Conservation (phyloP, 768 basidiomycete species). For the Kwoniella dendrophila region DNA sequence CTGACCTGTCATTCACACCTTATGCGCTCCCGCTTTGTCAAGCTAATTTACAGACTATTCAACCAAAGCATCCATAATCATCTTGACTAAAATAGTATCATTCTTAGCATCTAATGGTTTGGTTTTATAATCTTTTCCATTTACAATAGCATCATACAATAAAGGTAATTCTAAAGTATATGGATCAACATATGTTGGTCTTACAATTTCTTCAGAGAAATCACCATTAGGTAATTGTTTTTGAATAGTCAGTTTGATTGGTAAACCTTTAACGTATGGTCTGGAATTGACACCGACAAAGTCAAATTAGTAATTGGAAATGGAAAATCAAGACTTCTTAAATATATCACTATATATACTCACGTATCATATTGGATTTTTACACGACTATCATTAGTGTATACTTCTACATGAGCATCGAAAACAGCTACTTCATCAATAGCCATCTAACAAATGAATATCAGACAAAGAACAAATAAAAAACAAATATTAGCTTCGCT, state of each 20-base stretch:
- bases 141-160: slow-evolving; percentile 35
- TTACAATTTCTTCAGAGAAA: slow-evolving; percentile 38
- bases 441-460: slow-evolving; percentile 26
- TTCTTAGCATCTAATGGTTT: slow-evolving; percentile 43
- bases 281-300: slow-evolving; percentile 4
- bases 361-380: slow-evolving; percentile 43
- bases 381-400: slow-evolving; percentile 41
- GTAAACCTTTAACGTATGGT: slow-evolving; percentile 52
- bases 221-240: slow-evolving; percentile 30
- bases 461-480: neutral
- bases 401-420: slow-evolving; percentile 53
- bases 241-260: slow-evolving; percentile 41
- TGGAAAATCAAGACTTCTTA: neutral
- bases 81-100: slow-evolving; percentile 42
- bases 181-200: slow-evolving; percentile 47
- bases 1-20: no score
- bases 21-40: neutral
- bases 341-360: slow-evolving; percentile 1
- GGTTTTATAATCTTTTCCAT: slow-evolving; percentile 40
- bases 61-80: slow-evolving; percentile 45
- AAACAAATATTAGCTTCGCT: slow-evolving; percentile 7
- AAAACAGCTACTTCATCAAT: slow-evolving; percentile 49
- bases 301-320: neutral
- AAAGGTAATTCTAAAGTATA: slow-evolving; percentile 47
- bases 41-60: slow-evolving; percentile 18